Evolutionary conservation across 345 rosid genomes (phyloP).

Genomic region (Dimocarpus longan): DNA sequence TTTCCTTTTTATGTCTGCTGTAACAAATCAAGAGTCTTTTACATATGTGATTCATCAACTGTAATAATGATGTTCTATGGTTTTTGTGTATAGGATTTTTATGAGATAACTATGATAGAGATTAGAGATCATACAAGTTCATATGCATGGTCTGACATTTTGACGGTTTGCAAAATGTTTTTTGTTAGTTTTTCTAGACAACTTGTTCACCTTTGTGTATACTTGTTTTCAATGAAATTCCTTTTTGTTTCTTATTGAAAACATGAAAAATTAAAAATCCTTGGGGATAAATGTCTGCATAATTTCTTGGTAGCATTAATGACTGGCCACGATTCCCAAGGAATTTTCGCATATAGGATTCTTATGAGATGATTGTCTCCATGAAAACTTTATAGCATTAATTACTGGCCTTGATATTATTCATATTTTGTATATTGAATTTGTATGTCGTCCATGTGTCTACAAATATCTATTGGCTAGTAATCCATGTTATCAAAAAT

Average conservation of each 20-base stretch:
- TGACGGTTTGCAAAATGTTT: not conserved
- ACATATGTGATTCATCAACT: not conserved
- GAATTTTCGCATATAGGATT: not conserved
- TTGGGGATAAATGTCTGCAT: not conserved
- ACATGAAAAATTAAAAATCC: not conserved
- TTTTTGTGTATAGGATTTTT: not conserved
- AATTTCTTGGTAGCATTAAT: not conserved
- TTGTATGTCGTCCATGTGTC: not conserved
- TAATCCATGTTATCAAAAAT: not conserved
- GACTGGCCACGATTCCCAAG: not conserved
- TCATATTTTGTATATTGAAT: not conserved
- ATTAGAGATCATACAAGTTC: not conserved
- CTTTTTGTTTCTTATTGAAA: not conserved
- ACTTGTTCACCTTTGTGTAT: not conserved
- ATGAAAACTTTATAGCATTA: not conserved
- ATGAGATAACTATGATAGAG: not conserved
- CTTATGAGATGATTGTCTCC: not conserved
- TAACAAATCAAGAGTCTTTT: not conserved
- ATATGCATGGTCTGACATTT: not conserved
- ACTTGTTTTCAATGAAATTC: not conserved
- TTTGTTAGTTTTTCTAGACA: not conserved
- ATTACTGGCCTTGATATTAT: not conserved
- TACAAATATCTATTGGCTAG: not conserved
- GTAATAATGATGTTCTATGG: not conserved
- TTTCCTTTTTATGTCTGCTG: slow-evolving; percentile 10